Evolutionary conservation across 495 filamentous ascomycete species (phyloP), one percentile per base, ranked within the genome.

Genomic region (Pyrenula massariospora): DNA sequence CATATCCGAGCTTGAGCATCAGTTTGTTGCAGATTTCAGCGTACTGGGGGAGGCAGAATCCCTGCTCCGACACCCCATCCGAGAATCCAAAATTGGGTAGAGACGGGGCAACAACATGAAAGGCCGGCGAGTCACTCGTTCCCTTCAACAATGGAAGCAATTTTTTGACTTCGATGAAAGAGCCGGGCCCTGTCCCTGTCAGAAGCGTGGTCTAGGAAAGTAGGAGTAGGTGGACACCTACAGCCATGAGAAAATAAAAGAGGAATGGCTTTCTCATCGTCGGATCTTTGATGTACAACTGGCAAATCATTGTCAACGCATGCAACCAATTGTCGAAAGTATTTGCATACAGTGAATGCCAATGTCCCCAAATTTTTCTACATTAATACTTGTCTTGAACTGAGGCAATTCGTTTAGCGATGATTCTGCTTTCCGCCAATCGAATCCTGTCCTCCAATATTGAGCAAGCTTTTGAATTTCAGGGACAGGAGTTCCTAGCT

Each of bases 21-120:
- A 78, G 60, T 23, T 66, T 66, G 59, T 77, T 68, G n/a, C 72
- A 60, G 15, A 67, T 61, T 56, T 73, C 74, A n/a, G 72, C 73
- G 25, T 75, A 74, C 53, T 77, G 68, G 12, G 67, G 65, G 5
- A 71, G 56, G 5, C 68, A 69, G 51, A 76, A 75, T 42, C 71
- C 72, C 64, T 62, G 66, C 42, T 69, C 68, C 49, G 62, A 66
- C 20, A 70, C 67, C 0, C 66, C 74, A 19, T 75, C 67, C 49
- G 78, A 84, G 67, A 90, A 91, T 47, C 84, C 87, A 58, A 87
- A 77, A 47, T 88, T 88, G 0, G 87, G 87, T 22, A 90, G 68
- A 10, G 84, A 86, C 2, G 87, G 86, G 8, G 78, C 82, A 12
- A 90, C 73, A 21, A 89, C 71, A 66, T 88, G 76, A 67, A 90